These are phyloP conservation scores for Megacollybia platyphylla DNA, from an alignment of 1,284 basidiomycete species.

Conservation along the genomic window DNA sequence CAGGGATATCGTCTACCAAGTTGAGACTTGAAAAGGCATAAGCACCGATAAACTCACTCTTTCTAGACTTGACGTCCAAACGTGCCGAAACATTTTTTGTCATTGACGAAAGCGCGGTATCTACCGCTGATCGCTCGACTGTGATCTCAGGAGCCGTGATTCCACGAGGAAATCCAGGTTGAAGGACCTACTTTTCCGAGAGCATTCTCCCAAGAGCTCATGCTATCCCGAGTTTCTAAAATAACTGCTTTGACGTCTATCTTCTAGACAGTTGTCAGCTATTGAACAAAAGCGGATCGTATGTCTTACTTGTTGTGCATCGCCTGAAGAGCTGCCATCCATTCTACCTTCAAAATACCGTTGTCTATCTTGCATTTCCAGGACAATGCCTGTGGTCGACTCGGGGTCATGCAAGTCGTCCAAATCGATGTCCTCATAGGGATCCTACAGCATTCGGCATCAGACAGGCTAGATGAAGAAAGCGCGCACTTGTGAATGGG, in stretches of 20 bases:
- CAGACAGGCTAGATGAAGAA: not conserved
- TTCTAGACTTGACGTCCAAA: constrained; percentile 48
- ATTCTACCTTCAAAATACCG: constrained; percentile 64
- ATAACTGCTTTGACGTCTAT: constrained; percentile 32
- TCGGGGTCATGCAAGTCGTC: constrained; percentile 74
- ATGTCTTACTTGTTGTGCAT: constrained; percentile 15
- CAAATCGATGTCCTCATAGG: constrained; percentile 70
- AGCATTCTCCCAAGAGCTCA: constrained; percentile 45
- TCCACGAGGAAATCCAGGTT: not conserved
- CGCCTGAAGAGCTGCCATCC: constrained; percentile 18
- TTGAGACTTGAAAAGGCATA: not conserved
- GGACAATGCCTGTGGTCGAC: constrained; percentile 51
- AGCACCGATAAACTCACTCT: constrained; percentile 29
- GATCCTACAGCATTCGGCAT: constrained; percentile 19
- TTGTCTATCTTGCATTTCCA: constrained; percentile 76
- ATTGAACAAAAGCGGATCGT: constrained; percentile 1
- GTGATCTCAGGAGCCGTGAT: constrained; percentile 13
- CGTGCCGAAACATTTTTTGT: constrained; percentile 63
- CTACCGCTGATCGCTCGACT: constrained; percentile 51
- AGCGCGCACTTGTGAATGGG: constrained; percentile 24
- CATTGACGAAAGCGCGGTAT: constrained; percentile 61
- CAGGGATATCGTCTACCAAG: constrained; percentile 64
- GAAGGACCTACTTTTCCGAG: constrained; percentile 30
- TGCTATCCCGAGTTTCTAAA: constrained; percentile 27
- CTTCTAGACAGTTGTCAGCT: constrained; percentile 12